phyloP scores from a whole-genome alignment of 2,329 filamentous ascomycete species.

The Chaetomium sp. region DNA sequence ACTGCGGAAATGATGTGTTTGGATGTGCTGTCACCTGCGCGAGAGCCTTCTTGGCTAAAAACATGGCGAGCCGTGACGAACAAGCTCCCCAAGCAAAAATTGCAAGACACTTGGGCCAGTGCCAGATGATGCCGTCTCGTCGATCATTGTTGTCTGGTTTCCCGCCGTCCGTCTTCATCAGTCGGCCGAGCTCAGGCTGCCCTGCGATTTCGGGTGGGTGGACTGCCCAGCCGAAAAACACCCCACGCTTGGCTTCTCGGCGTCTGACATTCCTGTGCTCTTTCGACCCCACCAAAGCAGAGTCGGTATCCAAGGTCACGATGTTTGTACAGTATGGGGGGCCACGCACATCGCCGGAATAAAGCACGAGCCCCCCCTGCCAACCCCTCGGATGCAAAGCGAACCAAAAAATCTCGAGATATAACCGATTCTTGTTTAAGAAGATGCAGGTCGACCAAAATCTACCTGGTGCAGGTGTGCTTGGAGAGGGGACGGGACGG shows the following conservation, averaged over 20 bases:
- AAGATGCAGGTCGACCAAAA: slow-evolving; percentile 18
- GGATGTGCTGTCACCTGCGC: slow-evolving; percentile 4
- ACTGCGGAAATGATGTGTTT: neutral
- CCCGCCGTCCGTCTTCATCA: neutral
- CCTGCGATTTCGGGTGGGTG: neutral
- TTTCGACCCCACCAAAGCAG: slow-evolving; percentile 2
- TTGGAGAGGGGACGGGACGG: slow-evolving; percentile 14
- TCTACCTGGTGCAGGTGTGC: slow-evolving; percentile 14
- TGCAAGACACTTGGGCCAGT: neutral
- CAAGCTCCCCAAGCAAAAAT: slow-evolving; percentile 9
- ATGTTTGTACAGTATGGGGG: too few species aligned
- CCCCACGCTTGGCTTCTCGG: slow-evolving; percentile 8
- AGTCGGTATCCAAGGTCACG: too few species aligned
- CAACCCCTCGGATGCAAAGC: too few species aligned
- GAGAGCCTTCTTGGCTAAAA: slow-evolving; percentile 4
- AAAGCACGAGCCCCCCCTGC: too few species aligned
- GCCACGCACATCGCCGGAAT: too few species aligned
- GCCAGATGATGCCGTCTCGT: neutral
- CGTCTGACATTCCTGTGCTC: neutral
- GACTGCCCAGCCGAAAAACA: neutral
- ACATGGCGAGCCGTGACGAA: slow-evolving; percentile 5
- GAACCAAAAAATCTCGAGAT: too few species aligned
- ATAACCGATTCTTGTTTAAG: slow-evolving; percentile 6
- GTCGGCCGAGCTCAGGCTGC: neutral
- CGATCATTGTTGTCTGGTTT: neutral